A percentile compares a stretch with the other conserved stretches of the same genome.
Evolutionary conservation across 768 basidiomycete species (phyloP).

Genomic region (Polyporus arcularius): DNA sequence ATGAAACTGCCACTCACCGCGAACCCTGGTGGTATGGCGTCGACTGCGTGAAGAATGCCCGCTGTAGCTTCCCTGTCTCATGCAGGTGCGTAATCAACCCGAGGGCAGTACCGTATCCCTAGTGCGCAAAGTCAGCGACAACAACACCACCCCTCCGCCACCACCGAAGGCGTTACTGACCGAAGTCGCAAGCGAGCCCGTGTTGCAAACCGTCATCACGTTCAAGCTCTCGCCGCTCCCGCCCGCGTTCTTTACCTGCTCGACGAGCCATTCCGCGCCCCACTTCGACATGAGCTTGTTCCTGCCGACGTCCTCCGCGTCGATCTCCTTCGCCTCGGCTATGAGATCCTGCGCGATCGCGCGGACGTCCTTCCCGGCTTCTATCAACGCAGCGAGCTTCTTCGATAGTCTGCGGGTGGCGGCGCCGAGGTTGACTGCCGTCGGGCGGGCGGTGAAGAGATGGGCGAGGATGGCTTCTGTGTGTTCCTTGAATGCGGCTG

Average conservation of each 20-base stretch:
- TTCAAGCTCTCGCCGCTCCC: slow-evolving; percentile 57
- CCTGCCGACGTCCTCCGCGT: slow-evolving; percentile 83
- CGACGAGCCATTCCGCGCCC: slow-evolving; percentile 85
- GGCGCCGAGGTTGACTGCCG: slow-evolving; percentile 92
- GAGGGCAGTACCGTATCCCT: slow-evolving; percentile 96
- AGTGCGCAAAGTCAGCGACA: slow-evolving; percentile 5
- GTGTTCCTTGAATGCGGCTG: slow-evolving; percentile 51
- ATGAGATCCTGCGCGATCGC: slow-evolving; percentile 58
- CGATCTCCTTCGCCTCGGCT: slow-evolving; percentile 71
- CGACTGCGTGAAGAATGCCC: slow-evolving; percentile 92
- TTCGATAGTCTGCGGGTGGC: slow-evolving; percentile 73
- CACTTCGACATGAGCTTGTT: slow-evolving; percentile 83
- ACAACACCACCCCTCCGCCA: background rate
- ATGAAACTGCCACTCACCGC: slow-evolving; percentile 42
- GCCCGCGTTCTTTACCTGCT: slow-evolving; percentile 44
- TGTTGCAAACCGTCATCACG: slow-evolving; percentile 94
- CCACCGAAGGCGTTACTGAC: slow-evolving; percentile 42
- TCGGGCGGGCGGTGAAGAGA: slow-evolving; percentile 88
- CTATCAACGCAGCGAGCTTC: slow-evolving; percentile 40
- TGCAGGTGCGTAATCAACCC: slow-evolving; percentile 91
- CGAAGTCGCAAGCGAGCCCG: slow-evolving; percentile 94
- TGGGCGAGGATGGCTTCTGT: slow-evolving; percentile 63
- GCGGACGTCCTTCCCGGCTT: slow-evolving; percentile 43
- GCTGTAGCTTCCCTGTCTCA: slow-evolving; percentile 72
- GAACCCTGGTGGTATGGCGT: slow-evolving; percentile 95